Base-by-base conservation (phyloP, 2,329 filamentous ascomycete species). In the Microdochium trichocladiopsis region DNA sequence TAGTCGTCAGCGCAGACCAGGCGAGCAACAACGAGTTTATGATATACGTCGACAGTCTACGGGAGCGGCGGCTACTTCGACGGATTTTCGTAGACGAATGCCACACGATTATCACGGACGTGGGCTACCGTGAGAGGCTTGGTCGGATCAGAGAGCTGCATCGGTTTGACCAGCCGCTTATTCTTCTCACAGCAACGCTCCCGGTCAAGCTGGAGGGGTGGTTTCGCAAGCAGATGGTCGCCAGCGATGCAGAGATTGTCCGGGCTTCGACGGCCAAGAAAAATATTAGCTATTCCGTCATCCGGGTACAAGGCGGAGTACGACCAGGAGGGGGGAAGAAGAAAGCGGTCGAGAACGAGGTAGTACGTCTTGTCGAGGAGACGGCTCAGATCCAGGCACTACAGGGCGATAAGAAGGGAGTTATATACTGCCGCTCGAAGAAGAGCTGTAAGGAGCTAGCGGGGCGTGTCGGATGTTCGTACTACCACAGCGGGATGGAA, bases 51-150 rank as follows among this genome's bases (percentile, higher is more conserved):
- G n/a, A 52, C 33, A 36, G 47, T 6, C 25, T 52, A 23, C 47
- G 24, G 33, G 24, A 8, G 23, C 16, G 24, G 2, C 4, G n/a
- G n/a, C 22, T 52, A 22, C 37, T 52, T 5, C 2, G 31, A 24
- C 33, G 25, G 2, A 50, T 52, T 10, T 52, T 50, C 23, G 25
- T 52, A 4, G 33, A 52, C 18, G n/a, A 52, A 28, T 52, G 36
- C 23, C 14, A 52, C 22, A 52, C 47, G 2, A 33, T 52, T 18
- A 49, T 52, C 8, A 50, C 49, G 14, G 25, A 52, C 25, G 24
- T 18, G 1, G 21, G 28, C 28, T 33, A 33, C 14, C 28, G 28
- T 33, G 28, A 33, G 28, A 33, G 28, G 28, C 28, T 33, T 8
- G 28, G 28, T 33, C 28, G 28, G 28, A 33, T 33, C 28, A 33